Evolutionary conservation across 129 eudicot species (phyloP).

Genomic region (Flaveria ramosissima): DNA sequence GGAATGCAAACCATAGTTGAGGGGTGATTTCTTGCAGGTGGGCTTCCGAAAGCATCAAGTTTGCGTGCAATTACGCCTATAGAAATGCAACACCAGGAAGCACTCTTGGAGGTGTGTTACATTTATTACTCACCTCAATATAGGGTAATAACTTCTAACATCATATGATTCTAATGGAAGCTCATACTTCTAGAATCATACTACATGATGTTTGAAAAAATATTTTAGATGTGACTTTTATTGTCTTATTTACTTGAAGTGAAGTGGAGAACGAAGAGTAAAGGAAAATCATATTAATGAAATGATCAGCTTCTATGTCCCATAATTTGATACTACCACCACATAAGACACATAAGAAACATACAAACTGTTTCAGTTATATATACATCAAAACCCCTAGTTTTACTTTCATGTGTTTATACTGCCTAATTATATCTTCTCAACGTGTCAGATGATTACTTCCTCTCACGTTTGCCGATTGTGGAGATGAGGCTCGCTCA

Average conservation of each 20-base stretch:
- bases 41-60: conserved; percentile 88
- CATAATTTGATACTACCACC: no score
- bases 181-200: neutral
- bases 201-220: neutral
- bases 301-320: no score
- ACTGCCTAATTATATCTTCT: conserved; percentile 16
- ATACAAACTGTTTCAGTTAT: neutral
- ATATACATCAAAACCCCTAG: neutral
- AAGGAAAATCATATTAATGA: no score
- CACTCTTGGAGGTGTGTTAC: conserved; percentile 67
- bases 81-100: conserved; percentile 97
- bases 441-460: conserved; percentile 70
- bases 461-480: conserved; percentile 84
- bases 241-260: no score
- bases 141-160: neutral
- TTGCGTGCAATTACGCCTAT: conserved; percentile 89
- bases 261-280: no score
- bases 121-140: neutral
- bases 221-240: neutral
- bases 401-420: neutral
- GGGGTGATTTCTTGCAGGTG: conserved; percentile 56
- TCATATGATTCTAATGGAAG: conserved; percentile 5
- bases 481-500: conserved; percentile 91
- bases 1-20: neutral
- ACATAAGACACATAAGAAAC: no score